Evolutionary conservation across 1,284 basidiomycete genomes (phyloP), one percentile per base, ranked within the genome.

Genomic region (Schizophyllum amplum): DNA sequence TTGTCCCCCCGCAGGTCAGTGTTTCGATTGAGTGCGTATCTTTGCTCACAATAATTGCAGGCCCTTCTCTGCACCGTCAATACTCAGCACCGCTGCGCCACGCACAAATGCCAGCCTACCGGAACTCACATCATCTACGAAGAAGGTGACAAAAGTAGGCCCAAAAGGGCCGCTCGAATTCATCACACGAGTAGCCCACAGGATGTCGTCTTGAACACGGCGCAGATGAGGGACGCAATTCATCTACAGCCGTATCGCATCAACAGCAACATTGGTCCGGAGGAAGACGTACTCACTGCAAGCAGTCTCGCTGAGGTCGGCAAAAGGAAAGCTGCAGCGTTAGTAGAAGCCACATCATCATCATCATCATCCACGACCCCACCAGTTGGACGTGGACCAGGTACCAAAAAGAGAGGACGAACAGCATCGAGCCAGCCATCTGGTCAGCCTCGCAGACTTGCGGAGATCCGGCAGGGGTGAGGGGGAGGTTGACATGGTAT

Each of bases 21-120:
- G n/a, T n/a, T n/a, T n/a, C n/a, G n/a, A n/a, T n/a, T n/a, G n/a
- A n/a, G n/a, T n/a, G n/a, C 47, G 48, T 24, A 27, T 11, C 4
- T 46, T 47, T n/a, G 50, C 26, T 46, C 23, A 23, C 20, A 62
- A 59, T 5, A 55, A 33, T 52, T 57, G 5, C 26, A 66, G 66
- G 58, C 63, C 24, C 24, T 67, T n/a, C 55, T 66, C 0, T 67
- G 68, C 27, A 64, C 65, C 17, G 66, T 67, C 15, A 68, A 68
- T 47, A 62, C 61, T 0, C 66, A 64, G 47, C 68, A 68, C 54
- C 62, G 67, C 24, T 69, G 68, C 52, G 22, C 53, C 0, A 47
- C 51, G 7, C 51, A 65, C 52, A 21, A 57, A 1, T 69, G 68
- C 27, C 49, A 23, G 6, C 17, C 62, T 5, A 59, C 59, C 0